Base-by-base conservation (phyloP, 345 rosid genomes). In the Chamaenerion angustifolium region DNA sequence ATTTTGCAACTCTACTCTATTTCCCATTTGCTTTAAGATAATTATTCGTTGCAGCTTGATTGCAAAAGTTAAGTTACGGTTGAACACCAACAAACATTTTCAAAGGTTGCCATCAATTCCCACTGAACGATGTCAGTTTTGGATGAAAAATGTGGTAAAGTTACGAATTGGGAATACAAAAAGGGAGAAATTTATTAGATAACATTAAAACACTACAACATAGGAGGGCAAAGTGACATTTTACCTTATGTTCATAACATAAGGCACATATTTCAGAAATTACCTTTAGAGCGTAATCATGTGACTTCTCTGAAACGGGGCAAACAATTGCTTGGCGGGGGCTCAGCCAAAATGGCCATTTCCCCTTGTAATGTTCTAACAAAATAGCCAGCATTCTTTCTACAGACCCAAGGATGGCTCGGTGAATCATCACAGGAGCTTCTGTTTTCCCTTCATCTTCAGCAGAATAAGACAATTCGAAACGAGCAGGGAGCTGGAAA, bases 261-360 rank as follows among this genome's bases (percentile, higher is more conserved):
- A 48, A 8, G 18, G 2, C 6, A 21, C 21, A 7, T 11, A 7
- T 48, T 52, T 4, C 0, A 4, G 12, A 54, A 49, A 68, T 45
- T 65, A 88, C 99, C 95, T 78, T 14, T 46, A 59, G 52, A 14
- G 95, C 94, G 58, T 88, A 92, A 0, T 63, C 43, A 55, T 76
- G 68, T n/a, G 94, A 81, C 70, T 88, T 92, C 74, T 74, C 80
- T 51, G 99, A 92, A 8, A 88, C 90, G 12, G 94, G 84, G 69
- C 99, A 92, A 57, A 92, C 94, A 74, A 92, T 88, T 52, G 95
- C 95, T 65, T 92, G 99, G 49, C 96, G 90, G 0, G 99, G 99
- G 70, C 96, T 92, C 18, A 92, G 84, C 99, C 99, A 92, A 65
- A 92, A 84, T 17, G 96, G 98, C 98, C 96, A 92, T 61, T 92